These are phyloP conservation scores for Barnettozyma wickerhamii DNA, from an alignment of 805 yeast species.

Conservation along the genomic window DNA sequence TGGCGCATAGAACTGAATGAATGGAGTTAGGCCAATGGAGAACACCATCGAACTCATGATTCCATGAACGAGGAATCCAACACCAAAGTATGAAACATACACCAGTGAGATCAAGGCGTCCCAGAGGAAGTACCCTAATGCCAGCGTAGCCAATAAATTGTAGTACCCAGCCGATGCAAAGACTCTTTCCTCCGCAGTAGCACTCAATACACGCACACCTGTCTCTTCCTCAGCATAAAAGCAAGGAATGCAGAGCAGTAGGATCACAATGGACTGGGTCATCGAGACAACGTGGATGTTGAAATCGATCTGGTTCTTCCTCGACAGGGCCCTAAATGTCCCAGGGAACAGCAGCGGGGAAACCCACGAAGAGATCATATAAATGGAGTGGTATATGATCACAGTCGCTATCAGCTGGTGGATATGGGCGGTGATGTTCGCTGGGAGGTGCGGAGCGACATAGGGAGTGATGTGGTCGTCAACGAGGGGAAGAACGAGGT, in stretches of 20 bases:
- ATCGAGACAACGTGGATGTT: conserved; percentile 86
- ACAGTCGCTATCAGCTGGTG: conserved; percentile 29
- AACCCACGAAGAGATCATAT: conserved; percentile 16
- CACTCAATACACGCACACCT: not conserved
- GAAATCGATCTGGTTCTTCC: conserved; percentile 59
- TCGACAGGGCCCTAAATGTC: conserved; percentile 21
- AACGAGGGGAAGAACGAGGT: conserved; percentile 24
- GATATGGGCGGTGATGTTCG: conserved; percentile 25
- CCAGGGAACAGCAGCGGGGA: conserved; percentile 22
- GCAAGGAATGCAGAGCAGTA: conserved; percentile 32
- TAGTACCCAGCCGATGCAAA: conserved; percentile 65
- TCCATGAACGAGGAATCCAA: conserved; percentile 74
- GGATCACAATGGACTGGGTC: conserved; percentile 70
- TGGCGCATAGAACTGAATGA: conserved; percentile 67
- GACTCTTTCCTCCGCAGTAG: conserved; percentile 39
- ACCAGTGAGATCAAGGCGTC: conserved; percentile 59
- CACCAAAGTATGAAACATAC: conserved; percentile 59
- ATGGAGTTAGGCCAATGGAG: conserved; percentile 56
- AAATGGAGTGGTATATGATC: conserved; percentile 28
- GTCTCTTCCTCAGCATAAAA: not conserved
- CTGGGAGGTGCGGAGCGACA: conserved; percentile 20
- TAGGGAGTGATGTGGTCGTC: conserved; percentile 23
- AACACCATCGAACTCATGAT: conserved; percentile 69
- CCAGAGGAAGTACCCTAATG: conserved; percentile 85
- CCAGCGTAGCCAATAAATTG: conserved; percentile 59